Evolutionary conservation across 2,329 filamentous ascomycete species (phyloP).

Genomic region (Botrytis galanthina): DNA sequence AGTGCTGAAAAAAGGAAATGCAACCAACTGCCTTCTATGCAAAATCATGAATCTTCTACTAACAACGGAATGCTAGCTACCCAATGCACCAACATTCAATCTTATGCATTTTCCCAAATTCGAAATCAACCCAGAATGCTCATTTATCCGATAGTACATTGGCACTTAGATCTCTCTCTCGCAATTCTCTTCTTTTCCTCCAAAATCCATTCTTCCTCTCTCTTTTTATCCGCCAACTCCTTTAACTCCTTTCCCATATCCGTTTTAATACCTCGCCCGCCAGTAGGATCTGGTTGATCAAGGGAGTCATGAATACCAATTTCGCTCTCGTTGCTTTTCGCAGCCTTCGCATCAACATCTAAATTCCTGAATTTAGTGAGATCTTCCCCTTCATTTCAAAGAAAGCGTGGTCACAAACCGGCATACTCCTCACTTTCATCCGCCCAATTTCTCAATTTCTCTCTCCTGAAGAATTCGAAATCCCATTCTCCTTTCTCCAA

Average conservation of each 20-base stretch:
- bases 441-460: conserved; percentile 61
- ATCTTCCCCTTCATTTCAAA: background rate
- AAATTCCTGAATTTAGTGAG: background rate
- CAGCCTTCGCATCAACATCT: conserved; percentile 15
- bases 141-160: background rate
- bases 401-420: conserved; percentile 20
- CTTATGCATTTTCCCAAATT: background rate
- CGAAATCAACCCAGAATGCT: background rate
- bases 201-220: background rate
- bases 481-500: conserved; percentile 83
- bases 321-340: background rate
- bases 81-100: background rate
- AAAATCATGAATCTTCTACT: background rate
- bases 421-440: conserved; percentile 31
- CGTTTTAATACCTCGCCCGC: conserved; percentile 13
- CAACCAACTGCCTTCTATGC: background rate
- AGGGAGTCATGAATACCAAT: background rate
- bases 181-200: conserved; percentile 4
- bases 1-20: background rate
- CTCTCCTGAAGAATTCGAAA: conserved; percentile 74
- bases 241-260: background rate
- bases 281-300: conserved; percentile 10
- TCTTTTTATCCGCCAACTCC: background rate
- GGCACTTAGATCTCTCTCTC: background rate
- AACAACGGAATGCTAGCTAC: background rate